Percentiles rank a stretch among this genome's conserved stretches.
Conservation (phyloP, 805 yeast species). For the Candida golubevii region DNA sequence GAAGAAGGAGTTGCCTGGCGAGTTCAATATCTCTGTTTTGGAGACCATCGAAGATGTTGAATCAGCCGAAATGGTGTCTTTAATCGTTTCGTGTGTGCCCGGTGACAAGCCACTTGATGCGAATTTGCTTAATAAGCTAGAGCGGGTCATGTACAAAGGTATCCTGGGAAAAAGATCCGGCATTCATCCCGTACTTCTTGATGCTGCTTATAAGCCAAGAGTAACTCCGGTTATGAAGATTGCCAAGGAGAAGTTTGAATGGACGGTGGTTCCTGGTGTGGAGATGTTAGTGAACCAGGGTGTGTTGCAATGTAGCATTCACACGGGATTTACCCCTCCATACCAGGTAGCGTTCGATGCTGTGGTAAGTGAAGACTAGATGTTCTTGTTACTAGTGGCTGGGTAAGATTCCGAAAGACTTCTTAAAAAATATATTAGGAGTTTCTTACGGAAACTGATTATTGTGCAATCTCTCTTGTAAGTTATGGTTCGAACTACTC, state of each 20-base stretch:
- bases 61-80: constrained; percentile 44
- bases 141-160: constrained; percentile 43
- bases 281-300: constrained; percentile 95
- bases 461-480: too few species aligned
- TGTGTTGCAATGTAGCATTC: constrained; percentile 73
- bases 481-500: too few species aligned
- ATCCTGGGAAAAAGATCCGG: constrained; percentile 26
- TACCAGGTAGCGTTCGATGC: constrained; percentile 58
- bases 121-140: constrained; percentile 44
- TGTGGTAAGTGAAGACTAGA: constrained; percentile 34
- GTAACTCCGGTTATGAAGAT: constrained; percentile 81
- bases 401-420: too few species aligned
- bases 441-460: too few species aligned
- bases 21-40: constrained; percentile 56
- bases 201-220: constrained; percentile 92
- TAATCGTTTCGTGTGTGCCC: constrained; percentile 79
- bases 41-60: constrained; percentile 45
- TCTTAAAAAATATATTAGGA: too few species aligned
- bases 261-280: constrained; percentile 88
- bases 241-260: constrained; percentile 57
- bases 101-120: constrained; percentile 69
- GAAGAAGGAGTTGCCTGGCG: constrained; percentile 54
- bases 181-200: constrained; percentile 59
- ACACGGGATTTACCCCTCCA: constrained; percentile 68
- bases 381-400: too few species aligned